Percentiles rank a stretch among this genome's conserved stretches.
These are phyloP conservation scores for Penicillium pulvis DNA, from an alignment of 495 filamentous ascomycete genomes.

Conservation along the genomic window DNA sequence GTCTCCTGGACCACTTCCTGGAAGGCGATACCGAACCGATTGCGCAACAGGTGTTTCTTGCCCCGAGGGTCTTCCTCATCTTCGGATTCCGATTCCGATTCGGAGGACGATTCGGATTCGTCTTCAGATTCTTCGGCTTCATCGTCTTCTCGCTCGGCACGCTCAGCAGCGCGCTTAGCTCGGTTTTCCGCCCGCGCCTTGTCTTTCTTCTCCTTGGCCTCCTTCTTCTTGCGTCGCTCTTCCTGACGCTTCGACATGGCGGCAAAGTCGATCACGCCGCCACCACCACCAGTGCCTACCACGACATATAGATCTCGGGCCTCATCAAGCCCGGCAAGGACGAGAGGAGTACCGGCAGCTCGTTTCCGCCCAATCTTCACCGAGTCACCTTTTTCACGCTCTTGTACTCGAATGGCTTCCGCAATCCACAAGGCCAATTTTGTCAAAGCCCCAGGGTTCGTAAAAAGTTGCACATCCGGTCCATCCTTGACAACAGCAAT, in stretches of 20 bases:
- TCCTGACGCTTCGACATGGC: conserved; percentile 65
- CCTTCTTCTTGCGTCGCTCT: conserved; percentile 62
- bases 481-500: conserved; percentile 96
- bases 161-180: conserved; percentile 42
- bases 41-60: conserved; percentile 69
- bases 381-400: conserved; percentile 72
- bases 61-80: conserved; percentile 59
- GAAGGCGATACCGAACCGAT: conserved; percentile 92
- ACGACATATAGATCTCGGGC: conserved; percentile 86
- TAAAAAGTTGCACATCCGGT: conserved; percentile 84
- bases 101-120: conserved; percentile 59
- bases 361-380: conserved; percentile 62
- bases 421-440: conserved; percentile 94
- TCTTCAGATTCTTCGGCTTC: conserved; percentile 60
- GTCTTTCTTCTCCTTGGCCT: conserved; percentile 58
- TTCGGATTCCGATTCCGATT: conserved; percentile 52
- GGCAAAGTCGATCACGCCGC: conserved; percentile 62
- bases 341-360: conserved; percentile 72
- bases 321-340: conserved; percentile 88
- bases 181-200: conserved; percentile 65
- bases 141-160: conserved; percentile 53
- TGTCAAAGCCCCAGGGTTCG: conserved; percentile 85
- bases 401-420: conserved; percentile 88
- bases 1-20: conserved; percentile 94
- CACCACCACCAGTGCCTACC: conserved; percentile 80